Percentiles rank a stretch among this genome's conserved stretches.
Conservation (phyloP, 2,329 filamentous ascomycete genomes). For the Sporothrix humicola region DNA sequence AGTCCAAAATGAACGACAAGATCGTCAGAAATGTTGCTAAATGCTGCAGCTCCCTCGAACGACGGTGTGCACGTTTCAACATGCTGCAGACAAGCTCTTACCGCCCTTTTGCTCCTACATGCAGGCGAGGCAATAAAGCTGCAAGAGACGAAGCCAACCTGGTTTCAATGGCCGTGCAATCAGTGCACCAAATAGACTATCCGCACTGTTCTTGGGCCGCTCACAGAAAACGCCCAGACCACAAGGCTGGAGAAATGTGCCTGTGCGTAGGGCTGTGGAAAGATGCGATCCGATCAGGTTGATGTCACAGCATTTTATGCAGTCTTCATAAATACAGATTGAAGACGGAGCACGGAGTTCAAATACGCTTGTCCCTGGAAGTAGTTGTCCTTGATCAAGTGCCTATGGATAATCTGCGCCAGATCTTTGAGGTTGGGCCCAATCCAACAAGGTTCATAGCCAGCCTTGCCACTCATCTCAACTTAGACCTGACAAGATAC, state of each 20-base stretch:
- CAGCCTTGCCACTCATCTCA: no score
- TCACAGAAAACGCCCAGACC: neutral
- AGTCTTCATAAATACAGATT: no score
- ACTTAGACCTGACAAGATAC: no score
- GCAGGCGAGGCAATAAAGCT: slow-evolving; percentile 18
- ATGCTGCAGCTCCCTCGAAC: neutral
- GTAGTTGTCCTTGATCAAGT: no score
- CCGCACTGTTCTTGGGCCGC: slow-evolving; percentile 17
- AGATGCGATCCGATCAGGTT: neutral
- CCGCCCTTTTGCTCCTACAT: slow-evolving; percentile 17
- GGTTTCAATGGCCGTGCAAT: neutral
- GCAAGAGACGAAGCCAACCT: slow-evolving; percentile 1
- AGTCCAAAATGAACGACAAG: neutral
- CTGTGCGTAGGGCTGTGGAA: slow-evolving; percentile 15
- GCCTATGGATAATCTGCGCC: no score
- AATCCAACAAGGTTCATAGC: no score
- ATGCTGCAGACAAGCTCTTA: slow-evolving; percentile 19
- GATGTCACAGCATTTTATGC: no score
- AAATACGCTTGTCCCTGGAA: no score
- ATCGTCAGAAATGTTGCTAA: neutral
- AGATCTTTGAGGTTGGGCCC: no score
- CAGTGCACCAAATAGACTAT: neutral
- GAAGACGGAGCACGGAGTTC: no score
- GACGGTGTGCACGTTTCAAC: neutral
- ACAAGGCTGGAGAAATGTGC: slow-evolving; percentile 9